Percentiles rank a stretch among this genome's conserved stretches.
Evolutionary conservation across 768 basidiomycete species (phyloP).

Genomic region (Psilocybe cyanescens): DNA sequence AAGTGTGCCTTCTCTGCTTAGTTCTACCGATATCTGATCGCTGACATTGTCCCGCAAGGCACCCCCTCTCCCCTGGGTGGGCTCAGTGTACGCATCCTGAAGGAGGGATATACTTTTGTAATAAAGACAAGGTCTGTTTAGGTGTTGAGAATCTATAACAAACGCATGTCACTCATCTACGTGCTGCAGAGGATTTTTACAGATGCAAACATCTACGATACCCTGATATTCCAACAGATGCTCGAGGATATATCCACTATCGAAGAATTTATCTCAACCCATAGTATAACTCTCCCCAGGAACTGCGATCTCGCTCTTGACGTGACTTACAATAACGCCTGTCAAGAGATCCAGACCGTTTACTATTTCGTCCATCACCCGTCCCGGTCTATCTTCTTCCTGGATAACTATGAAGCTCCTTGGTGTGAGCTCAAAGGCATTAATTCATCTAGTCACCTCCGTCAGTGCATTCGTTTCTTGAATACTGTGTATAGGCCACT

Average conservation of each 20-base stretch:
- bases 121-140: slow-evolving; percentile 14
- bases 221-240: slow-evolving; percentile 32
- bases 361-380: slow-evolving; percentile 45
- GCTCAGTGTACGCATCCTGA: slow-evolving; percentile 16
- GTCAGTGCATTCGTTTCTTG: slow-evolving; percentile 30
- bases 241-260: slow-evolving; percentile 35
- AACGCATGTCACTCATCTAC: not conserved
- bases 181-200: slow-evolving; percentile 50
- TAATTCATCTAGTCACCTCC: slow-evolving; percentile 38
- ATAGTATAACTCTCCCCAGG: slow-evolving; percentile 31
- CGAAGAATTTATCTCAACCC: slow-evolving; percentile 30
- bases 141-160: not conserved
- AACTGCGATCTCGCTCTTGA: slow-evolving; percentile 52
- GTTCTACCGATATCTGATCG: not conserved
- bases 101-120: slow-evolving; percentile 21
- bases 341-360: slow-evolving; percentile 24
- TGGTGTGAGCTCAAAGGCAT: slow-evolving; percentile 40
- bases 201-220: slow-evolving; percentile 53
- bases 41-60: not conserved
- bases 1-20: not conserved
- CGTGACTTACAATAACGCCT: slow-evolving; percentile 24
- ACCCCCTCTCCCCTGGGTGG: slow-evolving; percentile 14
- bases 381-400: slow-evolving; percentile 53
- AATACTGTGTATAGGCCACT: not conserved
- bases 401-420: slow-evolving; percentile 41